Evolutionary conservation across 352 stramenopile genomes (phyloP).

Genomic region (Globisporangium irregulare): DNA sequence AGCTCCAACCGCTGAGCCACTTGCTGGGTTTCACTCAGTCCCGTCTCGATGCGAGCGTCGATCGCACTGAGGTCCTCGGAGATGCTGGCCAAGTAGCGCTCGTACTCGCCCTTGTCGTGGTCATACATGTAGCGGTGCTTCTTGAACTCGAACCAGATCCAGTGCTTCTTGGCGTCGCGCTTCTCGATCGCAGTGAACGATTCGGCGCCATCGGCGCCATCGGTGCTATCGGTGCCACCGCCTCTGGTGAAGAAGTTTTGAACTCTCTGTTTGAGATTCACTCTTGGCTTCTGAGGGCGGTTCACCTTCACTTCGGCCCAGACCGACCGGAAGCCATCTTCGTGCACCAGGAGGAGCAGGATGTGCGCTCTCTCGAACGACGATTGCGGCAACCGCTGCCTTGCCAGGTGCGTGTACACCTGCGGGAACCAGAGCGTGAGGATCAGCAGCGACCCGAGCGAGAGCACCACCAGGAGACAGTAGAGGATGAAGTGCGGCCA

Average conservation of each 20-base stretch:
- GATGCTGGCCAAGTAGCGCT: conserved; percentile 44
- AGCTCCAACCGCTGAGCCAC: conserved; percentile 28
- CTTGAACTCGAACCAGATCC: conserved; percentile 70
- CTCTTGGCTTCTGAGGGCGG: conserved; percentile 10
- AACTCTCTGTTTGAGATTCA: neutral
- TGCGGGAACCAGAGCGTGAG: conserved; percentile 57
- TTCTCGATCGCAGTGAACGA: conserved; percentile 14
- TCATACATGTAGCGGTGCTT: conserved; percentile 63
- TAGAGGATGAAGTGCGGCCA: conserved; percentile 30
- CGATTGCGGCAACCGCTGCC: conserved; percentile 22
- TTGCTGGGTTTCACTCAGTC: conserved; percentile 17
- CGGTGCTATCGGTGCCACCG: neutral
- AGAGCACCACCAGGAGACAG: conserved; percentile 26
- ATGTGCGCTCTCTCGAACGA: conserved; percentile 36
- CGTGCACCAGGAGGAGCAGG: conserved; percentile 40
- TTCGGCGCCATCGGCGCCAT: neutral
- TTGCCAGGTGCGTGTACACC: conserved; percentile 51
- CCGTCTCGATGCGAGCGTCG: neutral
- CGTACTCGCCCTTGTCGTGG: conserved; percentile 42
- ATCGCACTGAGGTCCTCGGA: conserved; percentile 17
- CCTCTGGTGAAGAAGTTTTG: neutral
- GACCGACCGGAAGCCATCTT: conserved; percentile 28
- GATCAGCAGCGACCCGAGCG: conserved; percentile 30
- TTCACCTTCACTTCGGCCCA: conserved; percentile 39
- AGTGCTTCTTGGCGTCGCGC: conserved; percentile 21